Percentiles rank a stretch among this genome's conserved stretches.
Conservation (phyloP, 2,329 filamentous ascomycete species). For the Phaeomoniella chlamydospora region DNA sequence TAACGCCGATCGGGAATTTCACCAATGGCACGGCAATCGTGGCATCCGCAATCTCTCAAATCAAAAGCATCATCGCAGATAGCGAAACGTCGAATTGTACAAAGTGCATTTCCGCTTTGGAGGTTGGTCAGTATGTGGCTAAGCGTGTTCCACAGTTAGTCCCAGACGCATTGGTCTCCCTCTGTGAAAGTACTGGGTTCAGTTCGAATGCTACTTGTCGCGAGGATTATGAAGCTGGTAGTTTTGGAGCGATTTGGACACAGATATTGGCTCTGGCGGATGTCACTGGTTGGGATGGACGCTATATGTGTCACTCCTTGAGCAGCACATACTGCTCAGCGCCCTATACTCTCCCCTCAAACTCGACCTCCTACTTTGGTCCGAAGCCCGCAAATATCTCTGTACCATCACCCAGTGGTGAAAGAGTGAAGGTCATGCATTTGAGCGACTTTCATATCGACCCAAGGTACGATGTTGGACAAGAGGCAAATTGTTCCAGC, state of each 20-base stretch:
- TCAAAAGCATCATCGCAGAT: conserved; percentile 28
- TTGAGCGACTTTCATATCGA: conserved; percentile 43
- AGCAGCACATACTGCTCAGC: conserved; percentile 31
- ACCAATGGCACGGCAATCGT: conserved; percentile 13
- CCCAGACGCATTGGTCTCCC: conserved; percentile 33
- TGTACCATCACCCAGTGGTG: conserved; percentile 33
- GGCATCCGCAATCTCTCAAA: conserved; percentile 24
- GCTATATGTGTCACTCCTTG: conserved; percentile 41
- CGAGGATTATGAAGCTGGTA: conserved; percentile 29
- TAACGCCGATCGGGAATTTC: conserved; percentile 30
- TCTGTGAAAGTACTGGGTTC: conserved; percentile 35
- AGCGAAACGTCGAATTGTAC: conserved; percentile 31
- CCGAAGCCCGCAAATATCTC: conserved; percentile 33
- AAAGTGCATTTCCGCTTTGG: conserved; percentile 37
- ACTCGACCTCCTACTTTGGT: conserved; percentile 35
- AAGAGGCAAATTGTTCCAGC: conserved; percentile 38
- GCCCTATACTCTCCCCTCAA: conserved; percentile 28
- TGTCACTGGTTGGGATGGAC: conserved; percentile 38
- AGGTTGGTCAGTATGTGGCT: conserved; percentile 35
- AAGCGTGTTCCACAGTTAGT: conserved; percentile 32
- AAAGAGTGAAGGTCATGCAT: conserved; percentile 41
- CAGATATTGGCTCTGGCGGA: conserved; percentile 41
- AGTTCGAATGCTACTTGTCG: conserved; percentile 32
- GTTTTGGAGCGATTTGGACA: conserved; percentile 41
- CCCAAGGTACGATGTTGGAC: conserved; percentile 35